Conservation (phyloP, 306 rosid species). For the Corylus americana region DNA sequence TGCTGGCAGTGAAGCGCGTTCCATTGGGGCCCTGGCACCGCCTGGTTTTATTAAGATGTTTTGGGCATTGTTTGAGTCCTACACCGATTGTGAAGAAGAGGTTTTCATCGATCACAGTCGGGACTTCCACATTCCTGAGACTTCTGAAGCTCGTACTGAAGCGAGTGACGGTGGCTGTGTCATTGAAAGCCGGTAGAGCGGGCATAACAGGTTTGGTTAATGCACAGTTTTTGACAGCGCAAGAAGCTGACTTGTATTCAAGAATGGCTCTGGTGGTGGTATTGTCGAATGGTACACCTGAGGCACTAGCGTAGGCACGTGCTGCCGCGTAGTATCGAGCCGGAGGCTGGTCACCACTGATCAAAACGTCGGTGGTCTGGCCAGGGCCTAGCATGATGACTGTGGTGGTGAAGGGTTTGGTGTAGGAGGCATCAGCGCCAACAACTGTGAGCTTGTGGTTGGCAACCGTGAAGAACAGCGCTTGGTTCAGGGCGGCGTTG, state of each 20-base stretch:
- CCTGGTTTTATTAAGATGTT: constrained; percentile 16
- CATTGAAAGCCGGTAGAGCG: constrained; percentile 69
- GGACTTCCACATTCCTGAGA: constrained; percentile 58
- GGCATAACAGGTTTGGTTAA: constrained; percentile 57
- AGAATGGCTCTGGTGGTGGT: constrained; percentile 95
- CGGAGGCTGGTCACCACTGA: constrained; percentile 69
- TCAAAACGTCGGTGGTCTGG: constrained; percentile 87
- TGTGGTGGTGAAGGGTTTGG: constrained; percentile 75
- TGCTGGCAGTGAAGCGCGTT: constrained; percentile 82
- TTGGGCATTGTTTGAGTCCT: constrained; percentile 78
- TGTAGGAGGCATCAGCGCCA: constrained; percentile 86
- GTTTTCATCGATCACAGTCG: constrained; percentile 60
- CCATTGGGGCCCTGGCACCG: constrained; percentile 90
- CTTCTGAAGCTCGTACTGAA: constrained; percentile 64
- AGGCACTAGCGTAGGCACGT: constrained; percentile 74
- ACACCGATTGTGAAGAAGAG: constrained; percentile 73
- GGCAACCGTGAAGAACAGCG: constrained; percentile 71
- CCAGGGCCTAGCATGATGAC: constrained; percentile 93
- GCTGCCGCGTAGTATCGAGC: constrained; percentile 78
- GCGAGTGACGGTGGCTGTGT: constrained; percentile 72
- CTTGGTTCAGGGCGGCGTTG: constrained; percentile 76
- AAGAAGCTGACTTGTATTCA: constrained; percentile 54
- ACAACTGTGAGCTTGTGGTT: constrained; percentile 84
- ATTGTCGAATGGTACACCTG: constrained; percentile 72
- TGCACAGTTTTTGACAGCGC: constrained; percentile 46